Conservation (phyloP, 164 flowering plant species). For the Annona squamosa region DNA sequence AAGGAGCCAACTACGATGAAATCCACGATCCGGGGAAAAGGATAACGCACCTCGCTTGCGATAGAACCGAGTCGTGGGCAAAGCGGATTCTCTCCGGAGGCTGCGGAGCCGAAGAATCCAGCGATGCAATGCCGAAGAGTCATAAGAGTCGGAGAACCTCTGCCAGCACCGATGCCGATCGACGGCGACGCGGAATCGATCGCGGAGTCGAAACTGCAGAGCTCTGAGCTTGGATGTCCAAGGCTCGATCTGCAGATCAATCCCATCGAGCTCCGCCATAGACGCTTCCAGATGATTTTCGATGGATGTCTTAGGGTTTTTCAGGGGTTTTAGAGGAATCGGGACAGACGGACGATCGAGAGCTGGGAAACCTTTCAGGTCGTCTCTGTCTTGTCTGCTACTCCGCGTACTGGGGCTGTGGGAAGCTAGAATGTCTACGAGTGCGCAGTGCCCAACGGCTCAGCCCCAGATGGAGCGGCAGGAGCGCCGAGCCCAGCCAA, state of each 20-base stretch:
- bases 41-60: slow-evolving; percentile 49
- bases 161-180: slow-evolving; percentile 41
- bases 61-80: slow-evolving; percentile 55
- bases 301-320: background rate
- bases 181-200: slow-evolving; percentile 74
- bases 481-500: too few relatives aligned
- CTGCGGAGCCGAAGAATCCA: slow-evolving; percentile 48
- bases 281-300: background rate
- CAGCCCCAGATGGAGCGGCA: too few relatives aligned
- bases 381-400: background rate
- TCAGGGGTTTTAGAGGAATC: background rate
- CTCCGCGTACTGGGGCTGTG: background rate
- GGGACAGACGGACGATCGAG: background rate
- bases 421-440: background rate
- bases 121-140: slow-evolving; percentile 43
- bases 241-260: slow-evolving; percentile 29
- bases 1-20: background rate
- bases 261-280: background rate
- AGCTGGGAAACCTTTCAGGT: background rate
- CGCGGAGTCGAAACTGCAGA: slow-evolving; percentile 53
- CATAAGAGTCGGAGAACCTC: slow-evolving; percentile 34
- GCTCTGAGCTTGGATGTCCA: slow-evolving; percentile 51
- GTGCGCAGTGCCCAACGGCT: background rate
- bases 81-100: slow-evolving; percentile 43
- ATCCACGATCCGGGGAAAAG: background rate